Percentiles rank a stretch among this genome's conserved stretches.
phyloP scores from a whole-genome alignment of 176 grass and related monocot genomes.

The Zea luxurians region DNA sequence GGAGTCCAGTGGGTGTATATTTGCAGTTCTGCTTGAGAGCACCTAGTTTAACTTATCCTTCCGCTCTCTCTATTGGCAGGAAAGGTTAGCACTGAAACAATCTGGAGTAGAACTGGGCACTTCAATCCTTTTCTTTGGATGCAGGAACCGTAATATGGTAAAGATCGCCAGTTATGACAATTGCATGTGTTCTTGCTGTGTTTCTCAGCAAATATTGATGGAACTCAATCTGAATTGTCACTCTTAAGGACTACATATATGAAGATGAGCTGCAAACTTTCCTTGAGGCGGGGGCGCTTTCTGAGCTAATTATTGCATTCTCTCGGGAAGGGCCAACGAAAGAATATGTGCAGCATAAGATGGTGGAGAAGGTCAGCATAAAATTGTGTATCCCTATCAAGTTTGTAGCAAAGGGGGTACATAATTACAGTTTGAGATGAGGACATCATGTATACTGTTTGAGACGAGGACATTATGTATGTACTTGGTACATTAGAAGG shows the following conservation, averaged over 20 bases:
- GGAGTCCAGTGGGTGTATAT: neutral
- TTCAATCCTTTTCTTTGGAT: conserved; percentile 86
- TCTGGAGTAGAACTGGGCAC: conserved; percentile 67
- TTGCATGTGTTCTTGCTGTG: conserved; percentile 2
- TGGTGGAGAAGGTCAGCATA: conserved; percentile 67
- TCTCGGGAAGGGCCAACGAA: conserved; percentile 75
- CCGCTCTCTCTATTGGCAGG: conserved; percentile 41
- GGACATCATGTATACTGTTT: conserved; percentile 40
- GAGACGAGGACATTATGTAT: conserved; percentile 14
- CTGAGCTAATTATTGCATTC: conserved; percentile 81
- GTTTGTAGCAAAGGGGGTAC: conserved; percentile 39
- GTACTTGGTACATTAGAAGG: conserved; percentile 29
- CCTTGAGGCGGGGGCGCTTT: conserved; percentile 59
- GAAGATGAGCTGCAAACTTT: conserved; percentile 88
- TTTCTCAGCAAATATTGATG: neutral
- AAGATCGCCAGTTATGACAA: neutral
- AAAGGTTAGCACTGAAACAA: conserved; percentile 79
- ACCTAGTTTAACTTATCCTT: conserved; percentile 5
- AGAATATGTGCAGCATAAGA: conserved; percentile 99
- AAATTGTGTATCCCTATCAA: conserved; percentile 37
- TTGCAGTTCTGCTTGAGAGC: neutral
- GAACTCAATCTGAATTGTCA: conserved; percentile 22
- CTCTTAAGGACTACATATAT: conserved; percentile 80
- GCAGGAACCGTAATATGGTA: conserved; percentile 93
- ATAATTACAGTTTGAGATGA: conserved; percentile 36